Evolutionary conservation across 2,329 filamentous ascomycete species (phyloP), one percentile per base, ranked within the genome.

Genomic region (Verticillium alfalfae): DNA sequence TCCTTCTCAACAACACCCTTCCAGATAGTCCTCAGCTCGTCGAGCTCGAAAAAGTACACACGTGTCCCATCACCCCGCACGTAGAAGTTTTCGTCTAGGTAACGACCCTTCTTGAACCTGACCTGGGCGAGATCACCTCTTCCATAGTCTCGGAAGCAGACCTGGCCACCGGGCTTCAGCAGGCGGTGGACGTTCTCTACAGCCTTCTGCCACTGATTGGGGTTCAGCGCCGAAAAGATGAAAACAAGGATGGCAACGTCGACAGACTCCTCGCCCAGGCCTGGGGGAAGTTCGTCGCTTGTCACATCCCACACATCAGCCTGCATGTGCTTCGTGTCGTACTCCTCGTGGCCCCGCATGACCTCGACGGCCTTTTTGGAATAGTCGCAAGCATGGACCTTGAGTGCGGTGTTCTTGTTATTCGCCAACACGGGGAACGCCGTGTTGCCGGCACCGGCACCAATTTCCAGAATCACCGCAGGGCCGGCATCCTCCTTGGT

Each of bases 81-180:
- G 73, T 99, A 99, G 70, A 99, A 99, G 72, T 98, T 99, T 76
- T 98, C 95, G 61, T 93, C 91, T 71, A 99, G 83, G 71, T 94
- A 98, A 49, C 95, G 84, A 13, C 92, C 92, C 78, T 97, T 97
- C 78, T 95, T 96, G 80, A 99, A 98, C 63, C 95, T 86, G 64
- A 99, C 95, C 79, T 99, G 95, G 18, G 95, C 94, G 64, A 99
- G 81, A 76, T 99, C 95, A 38, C 95, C 95, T 72, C 93, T 86
- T 62, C 95, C 95, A 78, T 99, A 99, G 77, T 99, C 95, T 69
- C 95, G 88, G 82, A 99, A 98, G 71, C 97, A 86, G 60, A 99
- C 90, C 70, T 91, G 84, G n/a, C 95, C 95, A 64, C 93, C 94
- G 1, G 93, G 92, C 78, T 96, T 98, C 66, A 99, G 83, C 39